Percentiles rank a stretch among this genome's conserved stretches.
Evolutionary conservation across 768 basidiomycete species (phyloP).

Genomic region (Tubosaeta brunneosetosa): DNA sequence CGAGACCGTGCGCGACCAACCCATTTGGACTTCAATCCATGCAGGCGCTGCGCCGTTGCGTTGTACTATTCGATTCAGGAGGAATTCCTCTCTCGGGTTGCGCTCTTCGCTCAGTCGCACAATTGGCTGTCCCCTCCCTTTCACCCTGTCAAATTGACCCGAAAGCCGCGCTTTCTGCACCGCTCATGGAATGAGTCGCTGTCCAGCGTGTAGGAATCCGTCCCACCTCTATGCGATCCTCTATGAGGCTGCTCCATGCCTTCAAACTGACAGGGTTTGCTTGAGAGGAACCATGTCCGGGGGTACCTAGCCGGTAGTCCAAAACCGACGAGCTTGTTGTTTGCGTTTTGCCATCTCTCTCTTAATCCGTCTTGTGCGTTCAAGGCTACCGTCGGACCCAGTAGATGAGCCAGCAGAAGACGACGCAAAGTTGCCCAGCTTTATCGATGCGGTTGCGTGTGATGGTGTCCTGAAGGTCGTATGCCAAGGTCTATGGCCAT

Average conservation of each 20-base stretch:
- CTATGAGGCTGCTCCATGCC: conserved; percentile 68
- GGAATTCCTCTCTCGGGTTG: conserved; percentile 72
- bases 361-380: conserved; percentile 40
- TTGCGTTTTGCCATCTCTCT: conserved; percentile 43
- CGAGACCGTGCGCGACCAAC: conserved; percentile 34
- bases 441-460: conserved; percentile 43
- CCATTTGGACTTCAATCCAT: conserved; percentile 80
- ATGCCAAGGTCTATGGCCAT: conserved; percentile 65
- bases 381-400: conserved; percentile 27
- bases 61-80: conserved; percentile 86
- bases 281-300: conserved; percentile 17
- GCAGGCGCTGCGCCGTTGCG: conserved; percentile 72
- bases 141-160: conserved; percentile 67
- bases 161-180: conserved; percentile 57
- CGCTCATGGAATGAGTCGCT: background rate
- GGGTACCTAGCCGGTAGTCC: conserved; percentile 64
- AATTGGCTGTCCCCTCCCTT: conserved; percentile 60
- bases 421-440: conserved; percentile 41
- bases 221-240: conserved; percentile 73
- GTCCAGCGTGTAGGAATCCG: conserved; percentile 2
- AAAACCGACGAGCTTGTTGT: conserved; percentile 51
- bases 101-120: conserved; percentile 38
- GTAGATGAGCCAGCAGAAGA: conserved; percentile 11
- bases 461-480: conserved; percentile 42
- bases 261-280: conserved; percentile 60